phyloP scores from a whole-genome alignment of 139 green algal genomes.

The Axilococcus clingmanii region DNA sequence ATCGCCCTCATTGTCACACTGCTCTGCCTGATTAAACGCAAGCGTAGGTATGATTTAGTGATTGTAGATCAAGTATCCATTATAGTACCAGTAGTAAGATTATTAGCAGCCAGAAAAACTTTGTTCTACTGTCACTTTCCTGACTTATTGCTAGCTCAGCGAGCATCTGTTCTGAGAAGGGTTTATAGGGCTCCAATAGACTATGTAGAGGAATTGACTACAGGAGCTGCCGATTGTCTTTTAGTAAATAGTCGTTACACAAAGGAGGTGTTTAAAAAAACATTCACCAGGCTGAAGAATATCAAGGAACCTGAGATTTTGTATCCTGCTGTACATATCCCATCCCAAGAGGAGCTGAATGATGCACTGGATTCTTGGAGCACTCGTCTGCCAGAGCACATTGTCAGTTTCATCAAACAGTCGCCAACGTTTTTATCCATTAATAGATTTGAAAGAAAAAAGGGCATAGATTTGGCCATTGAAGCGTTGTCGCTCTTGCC shows the following conservation, averaged over 20 bases:
- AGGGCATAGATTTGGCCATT: conserved; percentile 82
- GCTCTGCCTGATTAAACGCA: conserved; percentile 16
- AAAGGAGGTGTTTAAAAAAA: conserved; percentile 61
- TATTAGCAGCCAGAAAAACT: conserved; percentile 43
- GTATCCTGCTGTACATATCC: conserved; percentile 76
- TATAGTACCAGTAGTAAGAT: conserved; percentile 63
- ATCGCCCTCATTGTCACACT: conserved; percentile 56
- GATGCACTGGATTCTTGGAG: conserved; percentile 26
- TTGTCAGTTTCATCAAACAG: conserved; percentile 32
- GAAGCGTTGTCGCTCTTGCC: conserved; percentile 50
- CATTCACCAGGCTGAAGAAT: conserved; percentile 56
- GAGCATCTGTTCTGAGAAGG: conserved; percentile 25
- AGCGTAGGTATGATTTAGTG: conserved; percentile 59
- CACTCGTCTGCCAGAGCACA: conserved; percentile 25
- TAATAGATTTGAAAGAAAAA: conserved; percentile 98
- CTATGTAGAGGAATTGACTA: conserved; percentile 72
- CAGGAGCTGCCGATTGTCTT: conserved; percentile 58
- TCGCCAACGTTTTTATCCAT: conserved; percentile 82
- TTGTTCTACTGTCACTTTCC: conserved; percentile 99
- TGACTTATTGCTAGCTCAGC: conserved; percentile 73
- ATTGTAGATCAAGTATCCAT: conserved; percentile 75
- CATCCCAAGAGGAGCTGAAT: conserved; percentile 27
- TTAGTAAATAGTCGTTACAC: conserved; percentile 95
- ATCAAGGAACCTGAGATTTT: conserved; percentile 59
- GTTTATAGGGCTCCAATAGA: conserved; percentile 67